Percentiles rank a stretch among this genome's conserved stretches.
Conservation (phyloP, 495 filamentous ascomycete genomes). For the Aspergillus baeticus region DNA sequence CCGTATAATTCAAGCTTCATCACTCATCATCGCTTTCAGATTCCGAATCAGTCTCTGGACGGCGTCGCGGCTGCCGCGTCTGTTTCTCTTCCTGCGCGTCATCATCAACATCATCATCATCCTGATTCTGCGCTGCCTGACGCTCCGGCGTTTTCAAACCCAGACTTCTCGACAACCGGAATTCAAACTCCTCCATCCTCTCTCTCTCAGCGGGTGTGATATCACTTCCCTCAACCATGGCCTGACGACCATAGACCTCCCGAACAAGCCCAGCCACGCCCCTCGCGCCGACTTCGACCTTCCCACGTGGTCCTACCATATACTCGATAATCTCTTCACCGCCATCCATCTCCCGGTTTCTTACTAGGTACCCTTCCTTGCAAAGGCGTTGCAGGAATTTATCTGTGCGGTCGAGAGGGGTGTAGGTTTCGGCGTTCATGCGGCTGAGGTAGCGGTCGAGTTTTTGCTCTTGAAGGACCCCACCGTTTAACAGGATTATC, state of each 20-base stretch:
- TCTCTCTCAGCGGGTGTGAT: constrained; percentile 43
- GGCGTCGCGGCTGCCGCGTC: constrained; percentile 7
- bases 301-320: constrained; percentile 79
- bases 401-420: constrained; percentile 75
- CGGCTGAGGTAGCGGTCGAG: constrained; percentile 71
- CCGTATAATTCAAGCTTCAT: background rate
- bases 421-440: constrained; percentile 72
- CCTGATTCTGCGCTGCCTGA: constrained; percentile 18
- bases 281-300: constrained; percentile 74
- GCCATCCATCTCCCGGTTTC: constrained; percentile 61
- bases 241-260: constrained; percentile 51
- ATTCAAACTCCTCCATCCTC: constrained; percentile 31
- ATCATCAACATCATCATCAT: constrained; percentile 12
- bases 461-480: constrained; percentile 70
- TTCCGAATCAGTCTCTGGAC: constrained; percentile 34
- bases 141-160: constrained; percentile 19
- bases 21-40: constrained; percentile 28
- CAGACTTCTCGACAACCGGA: constrained; percentile 30
- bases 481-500: constrained; percentile 69
- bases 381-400: constrained; percentile 70
- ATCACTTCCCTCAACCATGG: constrained; percentile 33
- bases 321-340: constrained; percentile 78
- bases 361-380: constrained; percentile 80
- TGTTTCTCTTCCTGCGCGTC: constrained; percentile 13
- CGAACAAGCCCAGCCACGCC: constrained; percentile 70